phyloP scores from a whole-genome alignment of 169 alveolate genomes.

The Eimeria acervulina region DNA sequence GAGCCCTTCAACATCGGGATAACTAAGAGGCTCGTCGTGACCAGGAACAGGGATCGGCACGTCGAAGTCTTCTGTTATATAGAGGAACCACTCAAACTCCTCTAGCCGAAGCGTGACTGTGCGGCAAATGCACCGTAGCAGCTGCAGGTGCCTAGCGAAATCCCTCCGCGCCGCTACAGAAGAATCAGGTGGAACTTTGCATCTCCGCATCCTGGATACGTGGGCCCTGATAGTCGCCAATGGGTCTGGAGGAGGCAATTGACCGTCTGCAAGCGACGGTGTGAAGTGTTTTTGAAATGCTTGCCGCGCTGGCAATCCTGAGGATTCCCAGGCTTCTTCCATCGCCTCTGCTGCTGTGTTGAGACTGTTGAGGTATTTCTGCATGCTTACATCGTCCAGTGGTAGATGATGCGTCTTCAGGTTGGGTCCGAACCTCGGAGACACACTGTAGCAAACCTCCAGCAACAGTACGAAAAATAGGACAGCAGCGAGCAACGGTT shows the following conservation, averaged over 20 bases:
- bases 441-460: neutral
- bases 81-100: neutral
- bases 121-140: slow-evolving; percentile 17
- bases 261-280: slow-evolving; percentile 1
- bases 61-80: neutral
- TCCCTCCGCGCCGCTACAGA: neutral
- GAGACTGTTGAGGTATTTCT: neutral
- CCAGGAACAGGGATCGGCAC: neutral
- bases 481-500: neutral
- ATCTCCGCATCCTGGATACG: neutral
- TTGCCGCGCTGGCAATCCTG: neutral
- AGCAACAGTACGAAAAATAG: neutral
- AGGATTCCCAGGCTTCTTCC: neutral
- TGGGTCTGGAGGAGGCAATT: neutral
- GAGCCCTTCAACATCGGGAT: neutral
- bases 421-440: no score
- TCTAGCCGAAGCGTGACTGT: neutral
- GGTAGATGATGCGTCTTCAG: neutral
- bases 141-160: neutral
- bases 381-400: neutral
- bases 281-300: neutral
- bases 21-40: neutral
- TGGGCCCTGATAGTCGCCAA: neutral
- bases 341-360: neutral
- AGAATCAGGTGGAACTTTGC: neutral